phyloP scores from a whole-genome alignment of 371 early-diverging fungal species.

The Syncephalis plumigaleata region DNA sequence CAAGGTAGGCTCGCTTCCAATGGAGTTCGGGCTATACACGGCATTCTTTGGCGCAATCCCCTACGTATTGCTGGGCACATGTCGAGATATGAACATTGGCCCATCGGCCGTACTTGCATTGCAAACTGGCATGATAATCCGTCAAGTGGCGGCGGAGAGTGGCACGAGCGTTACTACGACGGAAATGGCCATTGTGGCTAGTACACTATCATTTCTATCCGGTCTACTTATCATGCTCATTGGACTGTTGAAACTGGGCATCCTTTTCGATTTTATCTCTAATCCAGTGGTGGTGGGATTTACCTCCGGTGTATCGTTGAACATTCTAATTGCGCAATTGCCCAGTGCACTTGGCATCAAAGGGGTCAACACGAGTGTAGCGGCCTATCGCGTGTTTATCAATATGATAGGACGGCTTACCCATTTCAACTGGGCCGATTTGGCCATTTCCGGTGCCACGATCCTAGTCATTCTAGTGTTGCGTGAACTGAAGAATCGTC shows the following conservation, averaged over 20 bases:
- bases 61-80: conserved; percentile 65
- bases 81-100: conserved; percentile 75
- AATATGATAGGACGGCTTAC: conserved; percentile 8
- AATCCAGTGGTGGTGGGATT: conserved; percentile 51
- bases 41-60: conserved; percentile 45
- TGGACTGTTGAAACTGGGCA: conserved; percentile 61
- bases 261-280: conserved; percentile 82
- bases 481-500: too few relatives aligned
- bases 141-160: conserved; percentile 9
- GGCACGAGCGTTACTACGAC: conserved; percentile 12
- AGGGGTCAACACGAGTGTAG: conserved; percentile 22
- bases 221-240: conserved; percentile 45
- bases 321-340: conserved; percentile 49
- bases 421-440: neutral
- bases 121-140: conserved; percentile 40
- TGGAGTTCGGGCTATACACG: conserved; percentile 76
- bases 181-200: neutral
- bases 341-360: conserved; percentile 53
- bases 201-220: neutral
- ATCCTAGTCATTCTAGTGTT: too few relatives aligned
- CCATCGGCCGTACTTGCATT: conserved; percentile 78
- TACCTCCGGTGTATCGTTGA: conserved; percentile 52
- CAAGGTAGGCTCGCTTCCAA: conserved; percentile 61
- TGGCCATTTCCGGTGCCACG: too few relatives aligned
- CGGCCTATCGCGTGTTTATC: conserved; percentile 23